Evolutionary conservation across 495 filamentous ascomycete genomes (phyloP).

Genomic region (Darksidea phi): DNA sequence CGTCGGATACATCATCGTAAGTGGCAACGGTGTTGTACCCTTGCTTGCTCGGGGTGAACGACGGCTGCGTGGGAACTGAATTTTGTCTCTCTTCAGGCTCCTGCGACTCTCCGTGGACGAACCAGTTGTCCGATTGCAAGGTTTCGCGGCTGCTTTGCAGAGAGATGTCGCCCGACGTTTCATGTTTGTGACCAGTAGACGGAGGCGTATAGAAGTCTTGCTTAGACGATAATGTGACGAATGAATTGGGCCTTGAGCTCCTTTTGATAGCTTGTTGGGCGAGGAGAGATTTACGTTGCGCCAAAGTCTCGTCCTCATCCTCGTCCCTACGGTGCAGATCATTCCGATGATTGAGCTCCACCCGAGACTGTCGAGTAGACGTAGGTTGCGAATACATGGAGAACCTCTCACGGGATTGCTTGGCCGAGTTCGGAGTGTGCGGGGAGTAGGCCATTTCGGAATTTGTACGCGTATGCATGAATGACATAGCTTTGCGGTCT

Average conservation of each 20-base stretch:
- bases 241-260: conserved; percentile 26
- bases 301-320: conserved; percentile 25
- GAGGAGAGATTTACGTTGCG: conserved; percentile 29
- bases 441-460: conserved; percentile 35
- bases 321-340: conserved; percentile 27
- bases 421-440: conserved; percentile 35
- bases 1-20: conserved; percentile 27
- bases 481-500: conserved; percentile 34
- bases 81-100: conserved; percentile 16
- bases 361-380: conserved; percentile 25
- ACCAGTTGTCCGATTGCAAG: conserved; percentile 35
- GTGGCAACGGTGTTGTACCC: conserved; percentile 21
- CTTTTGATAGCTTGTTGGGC: conserved; percentile 29
- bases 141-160: conserved; percentile 21
- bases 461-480: conserved; percentile 35
- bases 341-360: conserved; percentile 25
- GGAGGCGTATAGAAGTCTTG: conserved; percentile 27
- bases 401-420: conserved; percentile 18
- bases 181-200: conserved; percentile 8
- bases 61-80: conserved; percentile 1
- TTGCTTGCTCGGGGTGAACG: conserved; percentile 20
- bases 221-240: conserved; percentile 22
- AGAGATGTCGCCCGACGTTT: conserved; percentile 16
- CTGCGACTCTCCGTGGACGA: conserved; percentile 21
- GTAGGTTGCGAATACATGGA: conserved; percentile 24